These are phyloP conservation scores for Plasmodium sp. DNA, from an alignment of 169 alveolate species.

Conservation along the genomic window DNA sequence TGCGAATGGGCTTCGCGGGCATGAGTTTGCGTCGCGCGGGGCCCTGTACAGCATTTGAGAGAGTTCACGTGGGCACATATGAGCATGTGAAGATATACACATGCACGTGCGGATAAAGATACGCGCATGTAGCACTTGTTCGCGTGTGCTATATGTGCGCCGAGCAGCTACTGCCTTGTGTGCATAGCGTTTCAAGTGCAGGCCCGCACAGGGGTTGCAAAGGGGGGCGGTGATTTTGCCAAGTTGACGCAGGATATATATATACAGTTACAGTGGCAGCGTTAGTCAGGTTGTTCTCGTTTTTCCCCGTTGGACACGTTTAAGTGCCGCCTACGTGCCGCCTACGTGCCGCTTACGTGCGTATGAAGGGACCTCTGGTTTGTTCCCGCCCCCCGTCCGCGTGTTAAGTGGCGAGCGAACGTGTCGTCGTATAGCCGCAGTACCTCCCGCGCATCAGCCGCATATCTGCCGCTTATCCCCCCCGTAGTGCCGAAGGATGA, in stretches of 20 bases:
- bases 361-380: background rate
- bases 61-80: background rate
- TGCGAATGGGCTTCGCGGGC: background rate
- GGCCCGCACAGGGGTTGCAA: background rate
- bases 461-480: background rate
- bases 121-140: background rate
- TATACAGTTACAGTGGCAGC: background rate
- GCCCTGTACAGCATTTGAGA: background rate
- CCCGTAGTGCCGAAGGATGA: conserved; percentile 10
- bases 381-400: background rate
- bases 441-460: too few relatives aligned
- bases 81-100: background rate
- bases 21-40: background rate
- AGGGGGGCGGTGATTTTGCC: background rate
- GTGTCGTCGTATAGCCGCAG: background rate
- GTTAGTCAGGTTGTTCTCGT: too few relatives aligned
- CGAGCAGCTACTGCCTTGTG: background rate
- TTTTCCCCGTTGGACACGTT: background rate
- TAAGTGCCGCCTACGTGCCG: background rate
- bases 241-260: background rate
- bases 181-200: background rate
- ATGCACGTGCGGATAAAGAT: background rate
- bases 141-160: background rate
- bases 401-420: background rate
- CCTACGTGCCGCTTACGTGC: background rate